Evolutionary conservation across 768 basidiomycete species (phyloP), one percentile per base, ranked within the genome.

Genomic region (Gloeostereum incarnatum): DNA sequence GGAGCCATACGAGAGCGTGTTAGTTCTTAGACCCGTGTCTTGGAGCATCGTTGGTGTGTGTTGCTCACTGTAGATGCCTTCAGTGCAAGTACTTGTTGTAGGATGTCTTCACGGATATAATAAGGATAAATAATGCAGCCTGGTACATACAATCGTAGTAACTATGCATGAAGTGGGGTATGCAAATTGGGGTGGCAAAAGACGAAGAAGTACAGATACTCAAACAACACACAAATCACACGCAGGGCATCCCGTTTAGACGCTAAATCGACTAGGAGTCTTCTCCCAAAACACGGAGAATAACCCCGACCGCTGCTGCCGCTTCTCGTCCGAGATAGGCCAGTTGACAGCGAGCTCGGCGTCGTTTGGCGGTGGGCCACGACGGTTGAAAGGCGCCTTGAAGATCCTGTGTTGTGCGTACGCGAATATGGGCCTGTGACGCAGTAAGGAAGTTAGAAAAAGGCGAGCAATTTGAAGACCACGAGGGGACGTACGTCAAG

Each of bases 341-440:
- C 44, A 51, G 34, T 54, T 40, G 43, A 49, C 46, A 31, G 18
- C 43, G 25, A 51, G 44, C 19, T 39, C 42, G 6, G 39, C 41
- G 40, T 54, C 51, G 11, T 46, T 46, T 11, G 45, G 41, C 4
- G 20, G 48, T 17, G 50, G 51, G 5, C 51, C 52, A 16, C 25
- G 27, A 31, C 66, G 64, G 23, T 55, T 53, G 54, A 79, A 80
- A 4, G 75, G 66, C 3, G 57, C 57, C 31, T 52, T 62, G 55
- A 81, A 80, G 11, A 66, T 24, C 31, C 56, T 60, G 53, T 78
- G 73, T 39, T 81, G 79, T 4, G 53, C 60, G 49, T 62, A 64
- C 1, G 76, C 74, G 20, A 79, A 59, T 3, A 66, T 46, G 2
- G 75, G 76, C 21, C 78, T 79, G 38, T 22, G 40, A 16, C 11